These are phyloP conservation scores for Spirogloea muscicola DNA, from an alignment of 139 green algal species.

Conservation along the genomic window DNA sequence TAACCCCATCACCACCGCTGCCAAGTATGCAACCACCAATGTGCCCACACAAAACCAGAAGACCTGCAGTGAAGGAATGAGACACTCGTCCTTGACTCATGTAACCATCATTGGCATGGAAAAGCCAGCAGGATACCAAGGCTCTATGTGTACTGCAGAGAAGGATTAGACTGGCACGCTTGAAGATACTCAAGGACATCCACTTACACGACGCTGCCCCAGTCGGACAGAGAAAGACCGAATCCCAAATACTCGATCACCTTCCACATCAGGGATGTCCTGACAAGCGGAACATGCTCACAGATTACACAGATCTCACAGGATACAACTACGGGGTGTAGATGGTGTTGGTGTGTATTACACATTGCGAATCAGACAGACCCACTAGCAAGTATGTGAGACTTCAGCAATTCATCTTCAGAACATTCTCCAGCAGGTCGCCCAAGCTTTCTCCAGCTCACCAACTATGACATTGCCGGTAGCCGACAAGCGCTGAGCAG, in stretches of 20 bases:
- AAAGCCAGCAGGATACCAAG: not conserved
- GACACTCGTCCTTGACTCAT: not conserved
- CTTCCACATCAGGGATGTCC: conserved; percentile 84
- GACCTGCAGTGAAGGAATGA: conserved; percentile 47
- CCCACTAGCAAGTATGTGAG: no score
- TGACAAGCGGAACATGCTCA: no score
- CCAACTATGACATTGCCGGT: no score
- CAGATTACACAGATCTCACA: no score
- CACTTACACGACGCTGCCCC: conserved; percentile 48
- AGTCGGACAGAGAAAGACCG: conserved; percentile 79
- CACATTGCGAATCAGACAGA: no score
- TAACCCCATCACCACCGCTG: conserved; percentile 55
- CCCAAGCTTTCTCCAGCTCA: no score
- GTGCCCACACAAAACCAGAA: conserved; percentile 84
- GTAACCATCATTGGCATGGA: not conserved
- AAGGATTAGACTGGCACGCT: not conserved
- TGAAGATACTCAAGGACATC: not conserved
- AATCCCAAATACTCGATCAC: conserved; percentile 68
- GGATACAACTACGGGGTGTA: no score
- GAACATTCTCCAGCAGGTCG: no score
- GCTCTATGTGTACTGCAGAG: not conserved
- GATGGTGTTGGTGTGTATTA: no score
- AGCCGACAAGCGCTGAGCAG: no score
- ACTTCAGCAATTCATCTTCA: no score
- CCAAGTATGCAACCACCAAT: conserved; percentile 68